Conservation (phyloP, 2,329 filamentous ascomycete species). For the Pseudocercospora eumusae region DNA sequence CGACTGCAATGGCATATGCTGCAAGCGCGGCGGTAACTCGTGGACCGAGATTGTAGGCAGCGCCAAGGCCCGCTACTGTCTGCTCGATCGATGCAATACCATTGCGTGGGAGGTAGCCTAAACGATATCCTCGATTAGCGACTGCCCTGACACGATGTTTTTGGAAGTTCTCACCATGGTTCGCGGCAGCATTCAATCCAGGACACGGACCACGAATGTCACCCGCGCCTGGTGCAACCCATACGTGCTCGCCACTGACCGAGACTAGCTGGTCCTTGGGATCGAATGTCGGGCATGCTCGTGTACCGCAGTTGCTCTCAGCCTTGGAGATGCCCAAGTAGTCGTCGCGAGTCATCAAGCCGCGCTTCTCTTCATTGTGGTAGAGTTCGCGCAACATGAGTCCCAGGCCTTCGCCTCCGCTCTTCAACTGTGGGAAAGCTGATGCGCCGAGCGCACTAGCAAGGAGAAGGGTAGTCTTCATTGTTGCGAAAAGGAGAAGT, state of each 20-base stretch:
- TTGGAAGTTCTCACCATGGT: slow-evolving; percentile 11
- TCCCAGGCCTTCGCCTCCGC: slow-evolving; percentile 11
- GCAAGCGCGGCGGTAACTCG: slow-evolving; percentile 37
- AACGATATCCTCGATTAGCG: neutral
- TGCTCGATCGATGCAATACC: slow-evolving; percentile 38
- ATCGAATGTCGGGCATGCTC: slow-evolving; percentile 24
- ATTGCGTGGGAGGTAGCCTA: slow-evolving; percentile 34
- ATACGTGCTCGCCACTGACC: slow-evolving; percentile 26
- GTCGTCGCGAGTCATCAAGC: slow-evolving; percentile 22
- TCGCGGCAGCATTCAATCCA: slow-evolving; percentile 15
- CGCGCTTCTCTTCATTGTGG: slow-evolving; percentile 14
- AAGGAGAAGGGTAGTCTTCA: slow-evolving; percentile 27
- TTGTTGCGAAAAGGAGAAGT: slow-evolving; percentile 7
- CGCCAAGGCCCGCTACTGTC: slow-evolving; percentile 32
- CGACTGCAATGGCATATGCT: slow-evolving; percentile 38
- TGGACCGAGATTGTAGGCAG: slow-evolving; percentile 23
- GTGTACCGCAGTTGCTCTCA: slow-evolving; percentile 26
- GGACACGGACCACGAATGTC: slow-evolving; percentile 33
- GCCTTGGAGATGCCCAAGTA: slow-evolving; percentile 25
- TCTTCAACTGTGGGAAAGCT: slow-evolving; percentile 24
- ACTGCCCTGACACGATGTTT: neutral
- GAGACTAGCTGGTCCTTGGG: slow-evolving; percentile 27
- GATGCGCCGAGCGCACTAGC: slow-evolving; percentile 25
- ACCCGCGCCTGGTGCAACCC: slow-evolving; percentile 17
- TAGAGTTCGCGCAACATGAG: slow-evolving; percentile 14